Conservation (phyloP, 2,329 filamentous ascomycete genomes). For the Neopestalotiopsis rosae region DNA sequence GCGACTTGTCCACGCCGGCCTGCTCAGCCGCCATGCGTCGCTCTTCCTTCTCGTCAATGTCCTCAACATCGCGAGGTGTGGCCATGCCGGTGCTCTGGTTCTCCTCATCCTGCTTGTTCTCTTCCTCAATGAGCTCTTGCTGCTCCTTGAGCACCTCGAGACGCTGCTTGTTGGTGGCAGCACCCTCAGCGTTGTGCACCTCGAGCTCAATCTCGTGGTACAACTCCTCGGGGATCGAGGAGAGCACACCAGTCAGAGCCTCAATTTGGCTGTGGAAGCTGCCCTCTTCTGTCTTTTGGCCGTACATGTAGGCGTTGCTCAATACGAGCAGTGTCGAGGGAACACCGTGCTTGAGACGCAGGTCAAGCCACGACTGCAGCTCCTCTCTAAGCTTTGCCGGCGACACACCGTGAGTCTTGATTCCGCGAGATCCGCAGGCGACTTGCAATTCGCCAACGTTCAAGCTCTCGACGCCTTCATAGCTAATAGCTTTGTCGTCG, state of each 20-base stretch:
- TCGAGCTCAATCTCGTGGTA: conserved; percentile 99
- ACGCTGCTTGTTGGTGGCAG: conserved; percentile 97
- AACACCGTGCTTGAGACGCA: conserved; percentile 92
- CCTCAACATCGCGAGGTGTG: conserved; percentile 82
- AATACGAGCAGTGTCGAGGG: conserved; percentile 94
- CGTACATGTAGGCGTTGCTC: conserved; percentile 98
- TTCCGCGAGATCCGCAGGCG: conserved; percentile 88
- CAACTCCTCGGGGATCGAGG: conserved; percentile 93
- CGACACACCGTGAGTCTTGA: conserved; percentile 90
- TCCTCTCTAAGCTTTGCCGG: conserved; percentile 88
- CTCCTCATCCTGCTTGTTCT: conserved; percentile 88
- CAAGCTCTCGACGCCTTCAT: conserved; percentile 89
- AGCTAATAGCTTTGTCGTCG: conserved; percentile 92
- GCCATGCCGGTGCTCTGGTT: conserved; percentile 77
- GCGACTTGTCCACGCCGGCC: conserved; percentile 51
- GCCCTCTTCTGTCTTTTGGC: conserved; percentile 74
- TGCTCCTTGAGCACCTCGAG: conserved; percentile 98
- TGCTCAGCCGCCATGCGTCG: conserved; percentile 52
- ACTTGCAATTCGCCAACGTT: conserved; percentile 93
- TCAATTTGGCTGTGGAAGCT: conserved; percentile 92
- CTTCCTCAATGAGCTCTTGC: conserved; percentile 96
- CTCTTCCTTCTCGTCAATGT: conserved; percentile 95
- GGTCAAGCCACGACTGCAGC: conserved; percentile 90
- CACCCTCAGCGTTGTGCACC: conserved; percentile 94
- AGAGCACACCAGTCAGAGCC: conserved; percentile 88